Base-by-base conservation (phyloP, 345 rosid species). In the Salix caprea region DNA sequence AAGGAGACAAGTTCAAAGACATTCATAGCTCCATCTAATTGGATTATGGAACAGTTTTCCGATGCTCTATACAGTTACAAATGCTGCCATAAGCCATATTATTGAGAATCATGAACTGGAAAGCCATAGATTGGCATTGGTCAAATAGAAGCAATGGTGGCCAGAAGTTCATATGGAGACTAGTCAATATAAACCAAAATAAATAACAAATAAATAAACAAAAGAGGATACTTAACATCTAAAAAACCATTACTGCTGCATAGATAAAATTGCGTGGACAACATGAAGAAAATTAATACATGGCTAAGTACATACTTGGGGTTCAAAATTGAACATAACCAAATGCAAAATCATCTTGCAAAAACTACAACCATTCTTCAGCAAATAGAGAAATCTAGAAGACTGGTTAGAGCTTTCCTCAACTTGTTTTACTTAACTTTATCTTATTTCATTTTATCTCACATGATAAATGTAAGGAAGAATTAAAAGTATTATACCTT, bases 401-500 rank as follows among this genome's bases (percentile, higher is more conserved):
- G 58, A 19, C 14, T 7, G 19, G 11, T 4, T 46, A 14, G 30
- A 16, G 24, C 65, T 60, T 23, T 60, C 28, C 19, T 46, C 14
- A 40, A 23, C 18, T 16, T 36, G 2, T 36, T 48, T 9, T 36
- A 3, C 19, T 15, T 19, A 32, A 15, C 67, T 54, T 65, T 14
- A 21, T 28, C n/a, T 44, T n/a, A 18, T 26, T 39, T 46, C 19
- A 46, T 39, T 76, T 30, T 7, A 36, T 58, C 30, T 72, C 2
- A 7, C 0, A 5, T 24, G 30, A n/a, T 6, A 36, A 60, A 60
- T 23, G 13, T 40, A 73, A 21, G 19, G 39, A 0, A 64, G 23
- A 2, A n/a, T 7, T 44, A 6, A 7, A 68, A 52, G 34, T 50
- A 65, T 77, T 79, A 64, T 69, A 93, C 99, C 99, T 91, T 77